Evolutionary conservation across 257 asterid species (phyloP), one percentile per base, ranked within the genome.

Genomic region (Fraxinus americana): DNA sequence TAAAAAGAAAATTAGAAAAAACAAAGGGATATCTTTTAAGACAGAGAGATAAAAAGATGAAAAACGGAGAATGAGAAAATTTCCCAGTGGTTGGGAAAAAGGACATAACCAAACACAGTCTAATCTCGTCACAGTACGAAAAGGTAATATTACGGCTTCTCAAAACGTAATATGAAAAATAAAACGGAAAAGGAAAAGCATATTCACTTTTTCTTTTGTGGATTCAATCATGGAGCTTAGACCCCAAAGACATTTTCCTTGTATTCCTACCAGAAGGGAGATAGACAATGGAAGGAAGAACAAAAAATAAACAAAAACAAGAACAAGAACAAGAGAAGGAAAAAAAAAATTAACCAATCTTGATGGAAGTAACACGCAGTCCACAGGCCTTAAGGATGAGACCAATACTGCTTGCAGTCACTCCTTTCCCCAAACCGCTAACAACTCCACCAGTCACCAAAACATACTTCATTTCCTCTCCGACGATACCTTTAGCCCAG

Each of bases 361-460:
- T 94, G 78, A 94, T 94, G 87, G 96, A 88, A 79, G 98, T 94
- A 80, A 94, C 90, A 10, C 98, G 92, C 61, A 92, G 91, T 5
- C 98, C 98, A 73, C 98, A 91, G 75, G 92, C 90, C 85, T 92
- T 89, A 72, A 94, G 98, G 79, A 94, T 84, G 87, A 94, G 97
- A 13, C 98, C 98, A 68, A 94, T 89, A 76, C 98, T 94, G 88
- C 98, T 94, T 67, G 98, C 98, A 17, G 98, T 94, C 67, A 94
- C 98, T 50, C 98, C 98, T 82, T 94, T 94, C 21, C 98, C 98
- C n/a, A 94, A 91, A 27, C 98, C 97, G 78, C 98, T 94, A 16
- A 94, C 98, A n/a, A 94, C 98, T 77, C 98, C 98, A 12, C 98
- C 98, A 19, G 97, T 94, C 9, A 94, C 98, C 90, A 94, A 86